phyloP scores from a whole-genome alignment of 305 asterid genomes.

The Rubia balearica region DNA sequence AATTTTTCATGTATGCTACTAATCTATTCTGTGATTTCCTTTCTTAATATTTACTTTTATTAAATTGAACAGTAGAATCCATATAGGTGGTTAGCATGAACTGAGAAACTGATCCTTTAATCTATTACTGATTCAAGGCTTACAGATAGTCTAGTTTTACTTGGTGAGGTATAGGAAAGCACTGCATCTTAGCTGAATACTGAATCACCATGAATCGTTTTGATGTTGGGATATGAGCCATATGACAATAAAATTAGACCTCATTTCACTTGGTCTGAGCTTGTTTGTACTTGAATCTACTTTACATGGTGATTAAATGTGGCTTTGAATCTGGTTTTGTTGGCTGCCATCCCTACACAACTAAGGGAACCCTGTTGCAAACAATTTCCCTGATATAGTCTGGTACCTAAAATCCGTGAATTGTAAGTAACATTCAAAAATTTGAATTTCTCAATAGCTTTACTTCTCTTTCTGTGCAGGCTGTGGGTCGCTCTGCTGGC shows the following conservation, averaged over 20 bases:
- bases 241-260: background rate
- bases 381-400: no score
- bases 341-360: background rate
- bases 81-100: background rate
- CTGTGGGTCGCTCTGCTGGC: conserved; percentile 59
- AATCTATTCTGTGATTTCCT: background rate
- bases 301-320: background rate
- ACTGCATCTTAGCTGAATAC: conserved; percentile 2
- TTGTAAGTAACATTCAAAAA: background rate
- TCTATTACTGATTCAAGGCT: background rate
- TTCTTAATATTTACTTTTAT: background rate
- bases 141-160: background rate
- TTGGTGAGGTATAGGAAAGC: conserved; percentile 1
- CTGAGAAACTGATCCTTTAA: background rate
- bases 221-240: background rate
- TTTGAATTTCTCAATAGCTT: background rate
- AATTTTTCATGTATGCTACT: conserved; percentile 43
- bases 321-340: background rate
- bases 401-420: background rate
- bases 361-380: background rate
- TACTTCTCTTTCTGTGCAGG: conserved; percentile 39
- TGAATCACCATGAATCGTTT: background rate
- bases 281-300: background rate
- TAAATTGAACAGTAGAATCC: background rate
- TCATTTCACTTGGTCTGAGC: background rate